These are phyloP conservation scores for Leersia perrieri DNA, from an alignment of 176 grass and related monocot species.

Conservation along the genomic window DNA sequence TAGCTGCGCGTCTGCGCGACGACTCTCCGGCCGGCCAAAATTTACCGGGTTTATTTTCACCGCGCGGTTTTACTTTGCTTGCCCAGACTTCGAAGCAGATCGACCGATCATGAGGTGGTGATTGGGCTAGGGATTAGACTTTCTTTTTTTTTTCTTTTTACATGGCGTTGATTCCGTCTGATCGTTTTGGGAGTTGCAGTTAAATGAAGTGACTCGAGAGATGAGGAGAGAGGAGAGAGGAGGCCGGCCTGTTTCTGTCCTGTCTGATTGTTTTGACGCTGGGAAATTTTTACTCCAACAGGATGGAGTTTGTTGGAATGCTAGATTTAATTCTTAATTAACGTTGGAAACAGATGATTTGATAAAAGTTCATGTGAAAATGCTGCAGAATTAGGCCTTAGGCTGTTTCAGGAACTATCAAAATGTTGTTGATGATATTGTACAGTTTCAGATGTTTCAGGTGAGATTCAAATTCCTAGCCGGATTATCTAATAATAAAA, in stretches of 20 bases:
- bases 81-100: neutral
- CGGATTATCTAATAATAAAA: neutral
- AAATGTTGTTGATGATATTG: neutral
- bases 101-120: neutral
- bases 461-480: neutral
- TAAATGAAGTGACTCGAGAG: neutral
- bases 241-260: neutral
- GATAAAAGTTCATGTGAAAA: neutral
- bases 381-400: neutral
- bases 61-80: slow-evolving; percentile 17
- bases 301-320: too few relatives aligned
- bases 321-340: too few relatives aligned
- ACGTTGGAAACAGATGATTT: too few relatives aligned
- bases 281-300: slow-evolving; percentile 6
- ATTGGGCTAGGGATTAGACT: neutral
- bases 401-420: too few relatives aligned
- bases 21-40: too few relatives aligned
- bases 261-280: slow-evolving; percentile 10
- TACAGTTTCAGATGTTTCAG: neutral
- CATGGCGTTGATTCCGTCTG: neutral
- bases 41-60: neutral
- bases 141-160: neutral
- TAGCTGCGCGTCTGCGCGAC: neutral
- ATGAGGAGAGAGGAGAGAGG: neutral
- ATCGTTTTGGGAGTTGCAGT: neutral